phyloP scores from a whole-genome alignment of 1,139 yeast species.

The Yamadazyma dushanensis region DNA sequence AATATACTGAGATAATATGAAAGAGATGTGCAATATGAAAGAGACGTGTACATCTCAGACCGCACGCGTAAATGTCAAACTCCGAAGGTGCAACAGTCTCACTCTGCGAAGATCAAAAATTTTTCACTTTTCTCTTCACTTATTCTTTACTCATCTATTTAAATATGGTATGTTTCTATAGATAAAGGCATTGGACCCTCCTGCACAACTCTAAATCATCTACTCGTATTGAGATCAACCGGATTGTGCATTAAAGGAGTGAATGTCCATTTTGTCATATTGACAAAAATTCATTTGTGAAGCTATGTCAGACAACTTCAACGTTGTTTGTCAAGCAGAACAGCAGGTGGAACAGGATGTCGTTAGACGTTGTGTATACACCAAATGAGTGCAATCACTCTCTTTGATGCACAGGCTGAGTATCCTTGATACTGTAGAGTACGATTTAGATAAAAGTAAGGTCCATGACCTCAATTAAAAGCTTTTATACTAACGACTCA shows the following conservation, averaged over 20 bases:
- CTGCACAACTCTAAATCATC: slow-evolving; percentile 9
- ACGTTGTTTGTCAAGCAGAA: no score
- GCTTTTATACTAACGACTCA: slow-evolving; percentile 41
- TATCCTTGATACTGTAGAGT: slow-evolving; percentile 22
- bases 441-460: slow-evolving; percentile 10
- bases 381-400: slow-evolving; percentile 15
- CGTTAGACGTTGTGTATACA: no score
- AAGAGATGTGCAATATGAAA: no score
- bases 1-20: no score
- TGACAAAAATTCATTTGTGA: background rate
- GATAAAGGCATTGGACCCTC: slow-evolving; percentile 16
- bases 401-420: slow-evolving; percentile 23
- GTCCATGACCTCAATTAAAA: slow-evolving; percentile 12
- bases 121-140: slow-evolving; percentile 1
- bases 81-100: no score
- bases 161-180: slow-evolving; percentile 13
- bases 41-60: no score
- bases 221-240: slow-evolving; percentile 8
- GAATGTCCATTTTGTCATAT: slow-evolving; percentile 7
- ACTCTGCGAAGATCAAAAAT: no score
- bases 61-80: no score
- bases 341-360: no score
- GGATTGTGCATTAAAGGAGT: slow-evolving; percentile 16
- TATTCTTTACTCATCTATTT: background rate
- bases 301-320: no score